A percentile compares a stretch with the other conserved stretches of the same genome.
These are phyloP conservation scores for Yamadazyma atlantica DNA, from an alignment of 1,139 yeast genomes.

Conservation along the genomic window DNA sequence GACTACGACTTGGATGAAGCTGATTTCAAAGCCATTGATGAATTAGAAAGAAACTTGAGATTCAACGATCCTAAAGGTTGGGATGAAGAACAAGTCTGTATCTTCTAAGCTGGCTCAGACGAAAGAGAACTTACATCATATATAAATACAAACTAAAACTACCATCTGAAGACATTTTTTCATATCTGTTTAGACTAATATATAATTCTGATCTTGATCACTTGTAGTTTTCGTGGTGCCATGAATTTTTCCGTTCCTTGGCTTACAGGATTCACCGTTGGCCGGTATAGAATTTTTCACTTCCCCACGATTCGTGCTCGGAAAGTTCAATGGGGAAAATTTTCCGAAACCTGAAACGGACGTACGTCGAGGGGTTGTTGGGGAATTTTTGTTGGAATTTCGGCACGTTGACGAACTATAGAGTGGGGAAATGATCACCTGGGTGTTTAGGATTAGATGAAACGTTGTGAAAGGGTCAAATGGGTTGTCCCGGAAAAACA, in stretches of 20 bases:
- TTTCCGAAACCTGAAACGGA: neutral
- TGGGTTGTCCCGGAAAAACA: too few relatives aligned
- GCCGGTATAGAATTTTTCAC: constrained; percentile 1
- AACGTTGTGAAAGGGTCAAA: too few relatives aligned
- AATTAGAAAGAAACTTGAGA: constrained; percentile 67
- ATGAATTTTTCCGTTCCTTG: neutral
- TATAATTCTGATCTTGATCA: constrained; percentile 1
- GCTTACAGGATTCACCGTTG: neutral
- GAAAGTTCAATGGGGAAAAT: neutral
- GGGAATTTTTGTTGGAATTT: too few relatives aligned
- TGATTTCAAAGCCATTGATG: constrained; percentile 52
- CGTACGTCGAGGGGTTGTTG: too few relatives aligned
- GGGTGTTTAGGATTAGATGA: too few relatives aligned
- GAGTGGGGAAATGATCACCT: too few relatives aligned
- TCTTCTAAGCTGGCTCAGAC: constrained; percentile 5
- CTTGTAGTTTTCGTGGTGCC: neutral
- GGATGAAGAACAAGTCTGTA: constrained; percentile 16
- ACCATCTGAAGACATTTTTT: neutral
- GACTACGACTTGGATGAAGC: constrained; percentile 53
- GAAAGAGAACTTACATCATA: too few relatives aligned
- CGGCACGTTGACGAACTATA: too few relatives aligned
- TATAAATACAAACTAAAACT: neutral
- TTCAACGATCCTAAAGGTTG: constrained; percentile 69
- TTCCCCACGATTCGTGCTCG: constrained; percentile 3
- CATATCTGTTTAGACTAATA: constrained; percentile 3